These are phyloP conservation scores for Heimioporus sp. DNA, from an alignment of 768 basidiomycete genomes.

Conservation along the genomic window DNA sequence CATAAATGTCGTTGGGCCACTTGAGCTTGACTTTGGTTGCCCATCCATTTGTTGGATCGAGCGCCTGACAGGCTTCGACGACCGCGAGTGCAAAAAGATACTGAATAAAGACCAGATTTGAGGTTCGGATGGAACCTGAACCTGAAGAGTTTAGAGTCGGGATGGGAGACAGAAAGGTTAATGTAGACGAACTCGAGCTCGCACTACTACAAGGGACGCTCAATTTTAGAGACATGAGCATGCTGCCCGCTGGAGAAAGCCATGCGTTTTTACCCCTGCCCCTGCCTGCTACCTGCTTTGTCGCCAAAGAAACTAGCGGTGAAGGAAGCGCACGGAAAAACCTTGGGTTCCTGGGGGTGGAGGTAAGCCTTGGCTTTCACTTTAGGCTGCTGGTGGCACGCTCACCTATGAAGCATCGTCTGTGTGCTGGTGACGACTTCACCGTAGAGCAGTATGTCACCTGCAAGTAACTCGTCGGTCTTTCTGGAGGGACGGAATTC, in stretches of 20 bases:
- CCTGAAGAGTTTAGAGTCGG: not conserved
- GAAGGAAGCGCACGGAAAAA: constrained; percentile 68
- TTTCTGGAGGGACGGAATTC: constrained; percentile 23
- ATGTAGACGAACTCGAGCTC: constrained; percentile 4
- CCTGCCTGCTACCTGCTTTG: constrained; percentile 83
- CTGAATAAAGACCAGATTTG: constrained; percentile 86
- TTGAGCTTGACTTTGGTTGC: constrained; percentile 73
- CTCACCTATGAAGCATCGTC: constrained; percentile 90
- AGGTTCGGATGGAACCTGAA: constrained; percentile 26
- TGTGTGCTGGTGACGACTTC: constrained; percentile 94
- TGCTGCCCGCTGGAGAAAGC: constrained; percentile 89
- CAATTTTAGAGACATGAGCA: constrained; percentile 54
- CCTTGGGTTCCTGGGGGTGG: constrained; percentile 62
- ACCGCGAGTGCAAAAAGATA: constrained; percentile 90
- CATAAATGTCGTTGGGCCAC: constrained; percentile 98
- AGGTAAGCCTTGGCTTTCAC: not conserved
- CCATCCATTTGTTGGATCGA: constrained; percentile 43
- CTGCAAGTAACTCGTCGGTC: constrained; percentile 49
- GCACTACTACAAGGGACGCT: constrained; percentile 17
- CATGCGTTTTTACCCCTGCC: constrained; percentile 89
- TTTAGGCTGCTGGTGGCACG: not conserved
- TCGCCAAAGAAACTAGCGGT: constrained; percentile 81
- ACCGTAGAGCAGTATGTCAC: constrained; percentile 80
- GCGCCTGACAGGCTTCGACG: constrained; percentile 72
- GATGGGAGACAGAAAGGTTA: not conserved